phyloP scores from a whole-genome alignment of 768 basidiomycete genomes.

The Fistulinella prunicolor region DNA sequence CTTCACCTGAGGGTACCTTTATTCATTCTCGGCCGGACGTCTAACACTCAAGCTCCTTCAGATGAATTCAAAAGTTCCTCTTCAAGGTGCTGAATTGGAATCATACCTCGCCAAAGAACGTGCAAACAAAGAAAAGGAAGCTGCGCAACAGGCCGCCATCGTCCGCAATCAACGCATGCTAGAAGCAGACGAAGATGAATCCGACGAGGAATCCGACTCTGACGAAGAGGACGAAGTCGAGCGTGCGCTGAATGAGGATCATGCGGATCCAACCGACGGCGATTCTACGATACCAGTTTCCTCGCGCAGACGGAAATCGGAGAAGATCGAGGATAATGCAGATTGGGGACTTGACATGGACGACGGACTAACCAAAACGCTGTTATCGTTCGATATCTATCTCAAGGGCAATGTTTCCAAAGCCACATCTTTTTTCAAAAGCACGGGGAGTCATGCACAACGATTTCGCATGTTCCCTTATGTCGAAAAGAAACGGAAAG shows the following conservation, averaged over 20 bases:
- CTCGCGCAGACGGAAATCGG: slow-evolving; percentile 40
- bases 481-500: slow-evolving; percentile 85
- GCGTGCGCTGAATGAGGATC: slow-evolving; percentile 49
- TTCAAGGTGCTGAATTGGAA: slow-evolving; percentile 87
- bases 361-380: slow-evolving; percentile 67
- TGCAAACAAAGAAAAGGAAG: slow-evolving; percentile 75
- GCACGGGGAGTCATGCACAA: slow-evolving; percentile 61
- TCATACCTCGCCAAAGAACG: slow-evolving; percentile 74
- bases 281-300: slow-evolving; percentile 21
- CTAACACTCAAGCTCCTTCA: slow-evolving; percentile 28
- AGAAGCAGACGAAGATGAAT: slow-evolving; percentile 92
- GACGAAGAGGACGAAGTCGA: slow-evolving; percentile 61
- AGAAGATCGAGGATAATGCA: slow-evolving; percentile 48
- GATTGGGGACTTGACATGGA: slow-evolving; percentile 78
- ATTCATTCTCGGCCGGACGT: not conserved
- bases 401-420: slow-evolving; percentile 94
- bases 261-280: slow-evolving; percentile 44
- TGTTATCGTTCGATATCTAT: slow-evolving; percentile 93
- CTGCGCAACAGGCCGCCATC: slow-evolving; percentile 79
- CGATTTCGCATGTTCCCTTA: slow-evolving; percentile 98
- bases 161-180: slow-evolving; percentile 84
- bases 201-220: slow-evolving; percentile 63
- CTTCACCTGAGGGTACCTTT: slow-evolving; percentile 61
- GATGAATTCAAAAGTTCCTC: slow-evolving; percentile 87
- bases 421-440: slow-evolving; percentile 85